Evolutionary conservation across 495 filamentous ascomycete species (phyloP), one percentile per base, ranked within the genome.

Genomic region (Saxophila tyrrhenica): DNA sequence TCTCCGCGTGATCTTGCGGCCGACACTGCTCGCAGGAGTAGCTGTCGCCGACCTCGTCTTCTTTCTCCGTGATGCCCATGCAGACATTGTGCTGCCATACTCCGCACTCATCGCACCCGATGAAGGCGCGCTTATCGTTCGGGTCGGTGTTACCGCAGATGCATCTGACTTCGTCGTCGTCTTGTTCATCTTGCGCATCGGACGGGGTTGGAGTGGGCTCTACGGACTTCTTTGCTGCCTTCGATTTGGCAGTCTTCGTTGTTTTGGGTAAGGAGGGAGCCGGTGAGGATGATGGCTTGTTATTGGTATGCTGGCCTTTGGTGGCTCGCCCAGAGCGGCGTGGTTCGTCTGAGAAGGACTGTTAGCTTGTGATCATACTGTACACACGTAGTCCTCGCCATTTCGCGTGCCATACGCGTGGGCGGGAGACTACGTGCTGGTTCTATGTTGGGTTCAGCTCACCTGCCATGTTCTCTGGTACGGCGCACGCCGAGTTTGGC

Each of bases 61-160:
- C 78, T 54, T 81, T 82, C 58, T 87, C 83, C 54, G 81, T 80
- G 56, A 95, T 75, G 24, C 86, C 89, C 80, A 98, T 89, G 66
- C 92, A 98, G 59, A 89, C 81, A 63, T 94, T 94, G 66, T 98
- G 92, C 68, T 98, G 92, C 92, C 92, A 98, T 45, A 83, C 89
- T 24, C 80, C 79, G 64, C 92, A 98, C 32, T 73, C 77, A 63
- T 98, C 92, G 70, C 92, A 98, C 61, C 85, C 84, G 62, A 97
- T 94, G 67, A 94, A 89, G 62, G 89, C 81, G 35, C 83, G 78
- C 46, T 86, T 86, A 57, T 83, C 82, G 56, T 90, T 85, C 59
- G 94, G 87, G 59, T 87, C 84, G 48, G 81, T 82, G 55, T 88
- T 83, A 59, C 92, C 91, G 65, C 92, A 98, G 50, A 95, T 85